Base-by-base conservation (phyloP, 805 yeast genomes). In the Groenewaldozyma salmanticensis region DNA sequence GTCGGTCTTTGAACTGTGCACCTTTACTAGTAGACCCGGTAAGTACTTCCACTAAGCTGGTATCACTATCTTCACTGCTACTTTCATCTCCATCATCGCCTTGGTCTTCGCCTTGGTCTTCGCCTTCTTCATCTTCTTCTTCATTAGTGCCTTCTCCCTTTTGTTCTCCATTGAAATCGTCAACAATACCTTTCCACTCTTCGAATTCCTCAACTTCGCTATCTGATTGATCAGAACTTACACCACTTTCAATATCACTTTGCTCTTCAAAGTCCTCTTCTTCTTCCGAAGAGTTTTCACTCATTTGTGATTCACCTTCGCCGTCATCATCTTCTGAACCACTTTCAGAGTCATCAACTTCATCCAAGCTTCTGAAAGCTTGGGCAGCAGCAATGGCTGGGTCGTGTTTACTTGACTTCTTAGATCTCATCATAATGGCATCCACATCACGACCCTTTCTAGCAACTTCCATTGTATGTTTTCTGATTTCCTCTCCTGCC, bases 1-100 rank as follows among this genome's bases (percentile, higher is more conserved):
- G 96, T 97, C 98, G 92, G 16, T 74, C 73, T 60, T 83, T 84
- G 67, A 92, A 92, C 15, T 77, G 72, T 29, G 69, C 67, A 1
- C 85, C 90, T 35, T 62, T 64, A 22, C 68, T 57, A 27, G 13
- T 31, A 4, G 42, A 47, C 11, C 5, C 38, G 5, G 11, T 20
- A 17, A 7, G 5, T 2, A 44, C 50, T 3, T 33, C 37, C 1
- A 43, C 48, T n/a, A n/a, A n/a, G n/a, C n/a, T n/a, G 1, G 45
- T 46, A 4, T 43, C 53, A 0, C 42, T 45, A 1, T 38, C 65
- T 9, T 60, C 67, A 3, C 64, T 68, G 22, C 39, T 47, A 17
- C 48, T 52, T 2, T 43, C 42, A 19, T 38, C 44, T 3, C 34
- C 40, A 16, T 27, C 24, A 11, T 17, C 46, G 4, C 39, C 48